phyloP scores from a whole-genome alignment of 1,284 basidiomycete genomes.

The Heimioporus retisporus region DNA sequence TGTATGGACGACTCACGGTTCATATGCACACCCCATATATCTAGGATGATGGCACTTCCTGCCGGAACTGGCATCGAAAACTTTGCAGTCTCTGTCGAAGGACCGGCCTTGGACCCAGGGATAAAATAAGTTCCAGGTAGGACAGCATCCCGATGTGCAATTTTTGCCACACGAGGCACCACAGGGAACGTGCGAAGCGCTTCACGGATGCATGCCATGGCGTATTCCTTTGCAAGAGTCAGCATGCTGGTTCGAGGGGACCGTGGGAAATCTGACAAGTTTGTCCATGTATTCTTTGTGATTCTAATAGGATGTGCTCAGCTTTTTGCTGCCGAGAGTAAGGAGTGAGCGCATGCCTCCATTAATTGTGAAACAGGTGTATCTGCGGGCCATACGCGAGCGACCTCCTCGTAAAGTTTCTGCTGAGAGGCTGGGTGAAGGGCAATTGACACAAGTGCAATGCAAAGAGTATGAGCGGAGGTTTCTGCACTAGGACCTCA shows the following conservation, averaged over 20 bases:
- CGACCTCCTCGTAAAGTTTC: conserved; percentile 53
- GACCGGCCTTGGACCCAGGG: conserved; percentile 32
- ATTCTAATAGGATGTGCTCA: conserved; percentile 32
- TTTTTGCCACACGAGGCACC: conserved; percentile 53
- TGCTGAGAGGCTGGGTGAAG: conserved; percentile 57
- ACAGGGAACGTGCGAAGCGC: conserved; percentile 53
- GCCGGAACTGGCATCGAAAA: conserved; percentile 50
- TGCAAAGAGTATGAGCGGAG: conserved; percentile 55
- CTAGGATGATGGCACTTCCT: conserved; percentile 51
- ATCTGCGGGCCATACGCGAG: conserved; percentile 45
- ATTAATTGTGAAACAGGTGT: conserved; percentile 32
- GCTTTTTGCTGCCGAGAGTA: neutral
- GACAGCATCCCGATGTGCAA: conserved; percentile 46
- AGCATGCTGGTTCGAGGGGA: neutral
- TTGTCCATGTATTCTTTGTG: conserved; percentile 48
- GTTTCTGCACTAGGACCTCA: conserved; percentile 47
- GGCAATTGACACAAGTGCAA: conserved; percentile 54
- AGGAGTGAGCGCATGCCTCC: conserved; percentile 17
- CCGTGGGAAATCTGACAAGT: conserved; percentile 35
- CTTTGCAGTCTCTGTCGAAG: conserved; percentile 41
- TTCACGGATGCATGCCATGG: conserved; percentile 53
- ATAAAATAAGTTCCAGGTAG: conserved; percentile 48
- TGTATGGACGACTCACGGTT: conserved; percentile 39
- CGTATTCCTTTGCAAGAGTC: conserved; percentile 48
- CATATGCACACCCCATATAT: conserved; percentile 50